Evolutionary conservation across 1,284 basidiomycete genomes (phyloP).

Genomic region (Sanguinoderma infundibulare): DNA sequence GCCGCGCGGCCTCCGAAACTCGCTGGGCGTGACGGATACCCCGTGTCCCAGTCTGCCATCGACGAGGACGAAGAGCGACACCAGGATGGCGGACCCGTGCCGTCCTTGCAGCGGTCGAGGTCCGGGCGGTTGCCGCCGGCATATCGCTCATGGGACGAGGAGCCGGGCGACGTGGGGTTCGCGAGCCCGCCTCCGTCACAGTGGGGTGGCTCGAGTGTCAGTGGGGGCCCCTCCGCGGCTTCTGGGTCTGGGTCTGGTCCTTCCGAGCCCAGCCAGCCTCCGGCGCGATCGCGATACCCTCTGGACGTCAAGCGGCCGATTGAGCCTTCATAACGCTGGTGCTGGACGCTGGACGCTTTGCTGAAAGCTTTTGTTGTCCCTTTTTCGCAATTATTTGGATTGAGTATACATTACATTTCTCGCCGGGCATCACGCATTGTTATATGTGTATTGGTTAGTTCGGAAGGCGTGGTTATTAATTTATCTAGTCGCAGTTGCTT

Average conservation of each 20-base stretch:
- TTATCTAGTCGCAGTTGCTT: no score
- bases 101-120: constrained; percentile 16
- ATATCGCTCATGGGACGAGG: constrained; percentile 23
- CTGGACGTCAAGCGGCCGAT: constrained; percentile 5
- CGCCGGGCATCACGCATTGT: no score
- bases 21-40: not conserved
- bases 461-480: no score
- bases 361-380: not conserved
- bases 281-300: not conserved
- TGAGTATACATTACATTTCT: no score
- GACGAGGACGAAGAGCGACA: constrained; percentile 11
- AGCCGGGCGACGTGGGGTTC: not conserved
- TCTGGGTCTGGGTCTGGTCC: not conserved
- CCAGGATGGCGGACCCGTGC: constrained; percentile 21
- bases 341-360: not conserved
- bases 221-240: not conserved
- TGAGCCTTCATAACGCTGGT: not conserved
- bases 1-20: constrained; percentile 1
- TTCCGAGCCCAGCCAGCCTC: not conserved
- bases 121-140: constrained; percentile 25
- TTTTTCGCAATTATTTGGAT: no score
- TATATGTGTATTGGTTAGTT: no score
- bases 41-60: not conserved
- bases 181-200: not conserved
- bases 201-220: not conserved